Evolutionary conservation across 768 basidiomycete species (phyloP), one percentile per base, ranked within the genome.

Genomic region (Leccinum fibrillosum): DNA sequence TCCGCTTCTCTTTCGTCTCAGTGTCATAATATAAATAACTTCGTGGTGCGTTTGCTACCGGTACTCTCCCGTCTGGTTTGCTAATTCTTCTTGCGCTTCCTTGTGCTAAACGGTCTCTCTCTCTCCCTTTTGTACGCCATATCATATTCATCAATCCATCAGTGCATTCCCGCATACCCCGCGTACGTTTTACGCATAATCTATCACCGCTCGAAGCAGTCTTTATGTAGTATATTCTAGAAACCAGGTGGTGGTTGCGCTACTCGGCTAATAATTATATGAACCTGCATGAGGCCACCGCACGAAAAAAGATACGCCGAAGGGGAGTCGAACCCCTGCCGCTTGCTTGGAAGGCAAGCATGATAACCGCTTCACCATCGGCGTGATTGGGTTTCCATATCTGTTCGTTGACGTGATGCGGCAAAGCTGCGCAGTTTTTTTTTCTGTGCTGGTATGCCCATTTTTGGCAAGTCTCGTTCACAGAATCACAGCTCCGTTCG

Each of bases 341-440:
- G 82, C 83, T 79, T 78, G 78, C 77, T 79, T 89, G 87, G 88
- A 89, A 89, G 87, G 86, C 87, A 89, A 89, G 88, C 86, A 90
- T 89, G 87, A 89, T 89, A 89, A 88, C 88, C 87, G 80, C 85
- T 89, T 89, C 88, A 89, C 88, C 88, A 89, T 86, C 79, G 76
- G 79, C 71, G 80, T 80, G 19, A 32, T 35, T 37, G 4, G 9
- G 5, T 25, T 52, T 26, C 28, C 7, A 19, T 53, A 59, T 55
- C 10, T 0, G 65, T 56, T 3, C 15, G 44, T 34, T 51, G 2
- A 19, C 34, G 54, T 62, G 61, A 59, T 21, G 42, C 4, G 42
- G 11, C 11, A 44, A 44, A 5, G 42, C 11, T 44, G 42, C 42
- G 42, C 42, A 21, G 19, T 12, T 44, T 37, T 39, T 4, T 39